Evolutionary conservation across 495 filamentous ascomycete species (phyloP).

Genomic region (Hamigera avellanea): DNA sequence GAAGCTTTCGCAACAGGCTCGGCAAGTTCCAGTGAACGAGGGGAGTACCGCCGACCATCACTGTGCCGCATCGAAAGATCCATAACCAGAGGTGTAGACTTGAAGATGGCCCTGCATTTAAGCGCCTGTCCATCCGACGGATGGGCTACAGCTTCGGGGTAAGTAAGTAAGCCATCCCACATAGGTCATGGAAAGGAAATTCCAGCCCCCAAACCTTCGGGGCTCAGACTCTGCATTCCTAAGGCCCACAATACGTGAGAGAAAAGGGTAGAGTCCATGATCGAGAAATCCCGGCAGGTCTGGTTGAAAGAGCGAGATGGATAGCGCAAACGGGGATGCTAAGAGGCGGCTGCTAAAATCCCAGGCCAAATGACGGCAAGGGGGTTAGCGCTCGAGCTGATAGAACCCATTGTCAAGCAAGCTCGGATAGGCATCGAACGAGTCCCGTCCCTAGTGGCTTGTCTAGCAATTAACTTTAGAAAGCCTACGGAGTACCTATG

Average conservation of each 20-base stretch:
- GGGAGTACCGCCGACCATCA: constrained; percentile 22
- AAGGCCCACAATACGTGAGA: constrained; percentile 10
- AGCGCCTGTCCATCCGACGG: constrained; percentile 21
- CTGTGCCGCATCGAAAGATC: constrained; percentile 24
- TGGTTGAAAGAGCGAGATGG: not conserved
- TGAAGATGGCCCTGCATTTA: constrained; percentile 31
- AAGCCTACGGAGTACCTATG: too few relatives aligned
- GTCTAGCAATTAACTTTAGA: too few relatives aligned
- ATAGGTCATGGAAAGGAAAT: constrained; percentile 8
- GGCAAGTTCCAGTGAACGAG: constrained; percentile 19
- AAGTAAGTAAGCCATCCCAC: constrained; percentile 6
- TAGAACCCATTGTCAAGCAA: not conserved
- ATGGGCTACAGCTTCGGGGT: not conserved
- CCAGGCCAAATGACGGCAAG: constrained; percentile 1
- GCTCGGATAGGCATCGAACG: too few relatives aligned
- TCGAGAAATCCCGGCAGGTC: not conserved
- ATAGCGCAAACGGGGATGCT: not conserved
- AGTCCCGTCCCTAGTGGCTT: too few relatives aligned
- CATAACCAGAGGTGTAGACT: constrained; percentile 18
- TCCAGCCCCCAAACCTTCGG: constrained; percentile 16
- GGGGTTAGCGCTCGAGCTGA: constrained; percentile 1
- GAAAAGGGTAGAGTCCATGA: not conserved
- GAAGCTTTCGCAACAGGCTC: constrained; percentile 26
- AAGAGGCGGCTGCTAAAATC: not conserved
- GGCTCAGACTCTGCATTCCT: constrained; percentile 19